These are phyloP conservation scores for Puccinia polysora DNA, from an alignment of 1,284 basidiomycete species.

Conservation along the genomic window DNA sequence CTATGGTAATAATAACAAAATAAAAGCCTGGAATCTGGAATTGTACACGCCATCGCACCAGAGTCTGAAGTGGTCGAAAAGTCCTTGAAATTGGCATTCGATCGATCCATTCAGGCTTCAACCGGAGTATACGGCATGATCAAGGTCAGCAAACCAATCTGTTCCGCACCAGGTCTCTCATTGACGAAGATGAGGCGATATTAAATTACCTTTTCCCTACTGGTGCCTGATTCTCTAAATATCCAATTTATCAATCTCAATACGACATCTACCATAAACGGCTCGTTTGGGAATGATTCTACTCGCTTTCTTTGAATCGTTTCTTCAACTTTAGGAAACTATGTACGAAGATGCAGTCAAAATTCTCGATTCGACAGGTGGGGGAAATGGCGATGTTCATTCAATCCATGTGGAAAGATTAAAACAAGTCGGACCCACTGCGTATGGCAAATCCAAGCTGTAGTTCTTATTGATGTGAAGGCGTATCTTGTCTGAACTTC, in stretches of 20 bases:
- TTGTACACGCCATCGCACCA: conserved; percentile 19
- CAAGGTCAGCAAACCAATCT: conserved; percentile 11
- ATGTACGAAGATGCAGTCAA: not conserved
- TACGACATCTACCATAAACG: not conserved
- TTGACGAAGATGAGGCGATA: not conserved
- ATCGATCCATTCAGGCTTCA: conserved; percentile 22
- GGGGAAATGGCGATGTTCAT: not conserved
- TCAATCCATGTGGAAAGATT: not conserved
- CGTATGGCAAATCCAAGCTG: no score
- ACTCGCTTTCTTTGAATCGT: no score
- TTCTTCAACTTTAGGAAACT: not conserved
- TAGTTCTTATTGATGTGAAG: no score
- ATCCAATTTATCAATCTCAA: not conserved
- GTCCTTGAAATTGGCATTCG: conserved; percentile 20
- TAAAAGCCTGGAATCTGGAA: conserved; percentile 16
- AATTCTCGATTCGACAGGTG: not conserved
- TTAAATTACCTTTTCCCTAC: not conserved
- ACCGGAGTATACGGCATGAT: conserved; percentile 38
- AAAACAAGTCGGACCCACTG: no score
- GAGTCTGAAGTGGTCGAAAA: conserved; percentile 26
- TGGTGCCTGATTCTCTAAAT: not conserved
- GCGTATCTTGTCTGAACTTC: no score
- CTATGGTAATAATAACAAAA: not conserved
- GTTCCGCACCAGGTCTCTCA: no score
- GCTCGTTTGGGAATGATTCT: not conserved